Base-by-base conservation (phyloP, 78 protist genomes). In the Mastigamoeba balamuthi region DNA sequence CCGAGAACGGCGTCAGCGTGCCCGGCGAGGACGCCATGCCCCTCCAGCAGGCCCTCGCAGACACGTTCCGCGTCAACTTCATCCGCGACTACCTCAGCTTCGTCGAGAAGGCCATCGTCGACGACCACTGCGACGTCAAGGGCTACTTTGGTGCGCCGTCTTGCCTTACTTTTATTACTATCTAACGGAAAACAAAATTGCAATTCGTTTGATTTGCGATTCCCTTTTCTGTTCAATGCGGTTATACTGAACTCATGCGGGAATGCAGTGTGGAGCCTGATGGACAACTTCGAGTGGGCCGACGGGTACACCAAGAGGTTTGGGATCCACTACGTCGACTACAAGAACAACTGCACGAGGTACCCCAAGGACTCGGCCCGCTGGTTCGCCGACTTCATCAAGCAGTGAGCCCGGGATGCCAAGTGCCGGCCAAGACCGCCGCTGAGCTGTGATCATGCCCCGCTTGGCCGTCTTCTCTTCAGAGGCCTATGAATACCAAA, bases 231-330 rank as follows among this genome's bases (percentile, higher is more conserved):
- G n/a, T n/a, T n/a, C n/a, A n/a, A n/a, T n/a, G n/a, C n/a, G n/a
- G n/a, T n/a, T n/a, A n/a, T n/a, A n/a, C n/a, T n/a, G n/a, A n/a
- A n/a, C n/a, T n/a, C n/a, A n/a, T n/a, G n/a, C n/a, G n/a, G n/a
- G n/a, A n/a, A n/a, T n/a, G n/a, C n/a, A n/a, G n/a, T 6, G 5
- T 83, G 87, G 87, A n/a, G 72, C 41, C 67, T 83, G 28, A 40
- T 83, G 65, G 87, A 83, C 72, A 83, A 77, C 64, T 82, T 9
- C 3, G 87, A 84, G 27, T 84, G 88, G 87, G 76, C 83, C 6
- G 84, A 84, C 10, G 87, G 87, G 4, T 78, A 76, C 28, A 2
- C 88, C 8, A 3, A 40, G 83, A 77, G 87, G 10, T 82, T 82
- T n/a, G 87, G 87, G 7, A 67, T 82, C n/a, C 33, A 30, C 9